Evolutionary conservation across 306 rosid species (phyloP).

Genomic region (Dicorynia guianensis): DNA sequence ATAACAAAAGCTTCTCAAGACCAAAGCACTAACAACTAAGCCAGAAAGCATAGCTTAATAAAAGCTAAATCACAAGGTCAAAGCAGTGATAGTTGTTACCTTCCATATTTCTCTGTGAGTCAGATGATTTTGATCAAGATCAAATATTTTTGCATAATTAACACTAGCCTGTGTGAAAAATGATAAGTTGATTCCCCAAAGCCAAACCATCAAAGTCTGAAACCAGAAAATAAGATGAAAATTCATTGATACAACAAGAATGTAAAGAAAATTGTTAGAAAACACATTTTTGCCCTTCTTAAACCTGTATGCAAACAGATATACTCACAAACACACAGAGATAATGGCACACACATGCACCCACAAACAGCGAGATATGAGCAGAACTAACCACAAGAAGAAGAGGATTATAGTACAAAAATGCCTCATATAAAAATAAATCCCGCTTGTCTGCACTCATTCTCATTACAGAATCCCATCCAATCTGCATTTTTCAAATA

Average conservation of each 20-base stretch:
- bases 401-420: conserved; percentile 97
- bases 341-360: background rate
- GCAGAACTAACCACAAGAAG: conserved; percentile 83
- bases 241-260: conserved; percentile 30
- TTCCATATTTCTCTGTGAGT: conserved; percentile 94
- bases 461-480: conserved; percentile 99
- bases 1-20: conserved; percentile 29
- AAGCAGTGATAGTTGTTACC: conserved; percentile 57
- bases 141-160: conserved; percentile 84
- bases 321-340: conserved; percentile 23
- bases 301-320: conserved; percentile 31
- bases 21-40: conserved; percentile 5
- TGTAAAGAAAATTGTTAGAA: conserved; percentile 11
- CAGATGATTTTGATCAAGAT: conserved; percentile 88
- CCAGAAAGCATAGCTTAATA: background rate
- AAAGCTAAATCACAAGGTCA: conserved; percentile 15
- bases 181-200: conserved; percentile 98
- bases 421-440: conserved; percentile 92
- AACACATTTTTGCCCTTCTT: conserved; percentile 24
- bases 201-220: conserved; percentile 97
- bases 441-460: conserved; percentile 95
- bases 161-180: conserved; percentile 68
- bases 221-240: conserved; percentile 42
- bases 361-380: conserved; percentile 1
- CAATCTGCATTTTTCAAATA: conserved; percentile 65